A percentile compares a stretch with the other conserved stretches of the same genome.
Evolutionary conservation across 106 monocot genomes (phyloP).

Genomic region (Allium fistulosum): DNA sequence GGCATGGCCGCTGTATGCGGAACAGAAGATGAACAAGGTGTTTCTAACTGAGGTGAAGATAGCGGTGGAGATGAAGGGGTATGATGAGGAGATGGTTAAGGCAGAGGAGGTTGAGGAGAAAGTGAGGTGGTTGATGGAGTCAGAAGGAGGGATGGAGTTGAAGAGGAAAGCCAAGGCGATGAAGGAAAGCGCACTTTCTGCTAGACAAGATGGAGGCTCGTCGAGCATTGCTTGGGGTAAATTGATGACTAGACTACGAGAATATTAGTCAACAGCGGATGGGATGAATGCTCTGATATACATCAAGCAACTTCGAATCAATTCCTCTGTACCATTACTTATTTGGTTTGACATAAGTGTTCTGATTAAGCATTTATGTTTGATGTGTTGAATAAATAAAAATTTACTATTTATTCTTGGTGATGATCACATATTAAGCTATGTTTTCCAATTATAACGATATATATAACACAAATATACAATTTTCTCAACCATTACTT

Average conservation of each 20-base stretch:
- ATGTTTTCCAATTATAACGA: no score
- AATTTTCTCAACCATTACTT: no score
- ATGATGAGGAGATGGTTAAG: slow-evolving; percentile 27
- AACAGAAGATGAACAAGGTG: slow-evolving; percentile 61
- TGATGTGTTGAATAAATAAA: no score
- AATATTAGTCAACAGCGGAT: neutral
- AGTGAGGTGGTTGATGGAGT: slow-evolving; percentile 54
- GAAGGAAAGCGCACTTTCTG: slow-evolving; percentile 21
- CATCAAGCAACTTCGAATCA: no score
- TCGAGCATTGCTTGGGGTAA: slow-evolving; percentile 10
- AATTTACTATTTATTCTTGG: no score
- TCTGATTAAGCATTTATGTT: no score
- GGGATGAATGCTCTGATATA: neutral
- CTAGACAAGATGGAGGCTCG: slow-evolving; percentile 19
- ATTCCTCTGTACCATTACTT: no score
- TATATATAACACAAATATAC: no score
- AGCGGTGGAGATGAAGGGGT: slow-evolving; percentile 33
- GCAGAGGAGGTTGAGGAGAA: slow-evolving; percentile 47
- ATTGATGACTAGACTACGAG: no score
- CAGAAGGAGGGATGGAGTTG: slow-evolving; percentile 23
- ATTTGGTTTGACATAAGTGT: no score
- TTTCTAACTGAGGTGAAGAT: slow-evolving; percentile 34
- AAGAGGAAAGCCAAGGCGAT: slow-evolving; percentile 9
- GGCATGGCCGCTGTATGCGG: slow-evolving; percentile 63
- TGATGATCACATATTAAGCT: no score